These are phyloP conservation scores for Aspergillus brasiliensis DNA, from an alignment of 2,329 filamentous ascomycete genomes.

Conservation along the genomic window DNA sequence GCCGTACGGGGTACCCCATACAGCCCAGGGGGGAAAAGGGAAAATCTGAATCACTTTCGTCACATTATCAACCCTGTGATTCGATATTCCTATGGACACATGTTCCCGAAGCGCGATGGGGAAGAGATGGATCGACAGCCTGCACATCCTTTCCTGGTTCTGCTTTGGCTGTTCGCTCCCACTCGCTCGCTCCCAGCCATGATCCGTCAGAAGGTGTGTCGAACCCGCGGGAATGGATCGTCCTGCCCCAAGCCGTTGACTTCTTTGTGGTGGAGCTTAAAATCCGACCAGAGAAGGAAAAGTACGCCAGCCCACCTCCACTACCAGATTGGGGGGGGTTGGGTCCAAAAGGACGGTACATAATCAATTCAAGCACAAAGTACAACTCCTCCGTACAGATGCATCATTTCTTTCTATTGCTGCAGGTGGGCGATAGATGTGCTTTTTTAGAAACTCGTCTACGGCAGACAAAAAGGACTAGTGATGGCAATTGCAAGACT, in stretches of 20 bases:
- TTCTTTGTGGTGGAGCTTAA: slow-evolving; percentile 11
- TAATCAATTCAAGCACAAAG: neutral
- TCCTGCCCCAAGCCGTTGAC: slow-evolving; percentile 24
- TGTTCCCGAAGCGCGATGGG: slow-evolving; percentile 10
- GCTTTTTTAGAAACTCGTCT: neutral
- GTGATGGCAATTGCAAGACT: neutral
- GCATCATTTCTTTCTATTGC: neutral
- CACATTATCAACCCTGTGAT: slow-evolving; percentile 14
- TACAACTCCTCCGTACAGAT: neutral
- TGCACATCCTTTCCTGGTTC: slow-evolving; percentile 27
- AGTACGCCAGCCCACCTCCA: slow-evolving; percentile 3
- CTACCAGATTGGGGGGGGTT: neutral
- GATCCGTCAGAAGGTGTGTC: slow-evolving; percentile 28
- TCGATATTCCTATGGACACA: slow-evolving; percentile 9
- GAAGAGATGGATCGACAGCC: slow-evolving; percentile 28
- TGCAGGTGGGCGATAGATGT: neutral
- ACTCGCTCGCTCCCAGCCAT: slow-evolving; percentile 15
- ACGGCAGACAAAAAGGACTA: neutral
- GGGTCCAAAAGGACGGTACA: neutral
- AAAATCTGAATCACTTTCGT: slow-evolving; percentile 10
- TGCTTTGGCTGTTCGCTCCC: slow-evolving; percentile 21
- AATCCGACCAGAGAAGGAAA: slow-evolving; percentile 5
- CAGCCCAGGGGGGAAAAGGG: neutral
- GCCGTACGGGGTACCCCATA: slow-evolving; percentile 7
- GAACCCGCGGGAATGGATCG: slow-evolving; percentile 34